Evolutionary conservation across 108 stramenopile species (phyloP), one percentile per base, ranked within the genome.

Genomic region (Discostella pseudostelligera): DNA sequence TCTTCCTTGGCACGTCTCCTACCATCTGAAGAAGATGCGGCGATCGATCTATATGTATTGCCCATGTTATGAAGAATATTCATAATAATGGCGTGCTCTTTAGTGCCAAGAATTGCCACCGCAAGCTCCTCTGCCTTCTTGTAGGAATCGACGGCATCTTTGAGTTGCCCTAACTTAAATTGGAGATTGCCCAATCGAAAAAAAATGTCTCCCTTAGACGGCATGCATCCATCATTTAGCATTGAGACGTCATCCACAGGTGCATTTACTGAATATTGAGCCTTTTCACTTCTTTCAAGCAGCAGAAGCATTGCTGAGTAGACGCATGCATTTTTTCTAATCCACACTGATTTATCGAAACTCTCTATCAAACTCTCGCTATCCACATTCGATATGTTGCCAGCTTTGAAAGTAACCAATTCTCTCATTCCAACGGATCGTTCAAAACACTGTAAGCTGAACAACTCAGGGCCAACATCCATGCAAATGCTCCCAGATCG

Each of bases 141-240:
- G 47, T 50, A 81, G 10, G 72, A 78, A 17, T 47, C 47, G 36
- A 78, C 58, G 9, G 80, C 80, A 40, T 76, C 67, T 46, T 58
- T 67, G 28, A 36, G 50, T 44, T 49, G 45, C 11, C 72, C 66
- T 19, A 22, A 12, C 37, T 69, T 67, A 11, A 62, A 67, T 44
- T 74, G 67, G 19, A 81, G 54, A 64, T 69, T 78, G 9, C 72
- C 80, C 7, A 81, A 59, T 50, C 76, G 62, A 39, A 81, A 69
- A 21, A 81, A 26, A 14, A 78, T 20, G 50, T 81, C 80, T 58
- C 78, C 74, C 50, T 68, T 67, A 4, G 76, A 66, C 44, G 65
- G 32, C 13, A 56, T 19, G 8, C n/a, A 21, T 19, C 58, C 57
- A n/a, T 28, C 39, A 36, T 42, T 40, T 16, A n/a, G 16, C 32